phyloP scores from a whole-genome alignment of 192 early-diverging fungal genomes.

The Hyaloraphidium curvatum region DNA sequence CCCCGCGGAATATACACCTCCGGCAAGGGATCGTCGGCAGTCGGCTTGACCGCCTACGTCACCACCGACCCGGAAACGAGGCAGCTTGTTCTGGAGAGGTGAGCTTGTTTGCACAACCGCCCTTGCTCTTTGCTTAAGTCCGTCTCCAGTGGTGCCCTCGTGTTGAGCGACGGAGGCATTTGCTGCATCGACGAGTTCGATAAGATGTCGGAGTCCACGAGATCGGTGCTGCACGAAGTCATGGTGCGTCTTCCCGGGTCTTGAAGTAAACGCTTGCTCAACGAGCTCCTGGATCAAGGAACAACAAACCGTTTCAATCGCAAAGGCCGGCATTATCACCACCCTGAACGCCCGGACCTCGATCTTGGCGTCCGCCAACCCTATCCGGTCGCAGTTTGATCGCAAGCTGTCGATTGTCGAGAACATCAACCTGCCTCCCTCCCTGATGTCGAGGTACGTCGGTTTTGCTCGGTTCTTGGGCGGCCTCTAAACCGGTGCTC shows the following conservation, averaged over 20 bases:
- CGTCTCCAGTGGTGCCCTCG: conserved; percentile 61
- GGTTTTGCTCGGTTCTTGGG: conserved; percentile 4
- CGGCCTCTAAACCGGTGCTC: background rate
- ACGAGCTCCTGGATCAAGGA: conserved; percentile 26
- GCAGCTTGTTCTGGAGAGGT: conserved; percentile 87
- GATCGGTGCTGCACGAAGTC: conserved; percentile 91
- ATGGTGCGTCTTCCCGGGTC: conserved; percentile 35
- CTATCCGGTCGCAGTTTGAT: conserved; percentile 78
- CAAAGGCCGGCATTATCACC: conserved; percentile 97
- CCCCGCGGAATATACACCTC: conserved; percentile 93
- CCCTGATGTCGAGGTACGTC: conserved; percentile 73
- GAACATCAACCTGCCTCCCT: conserved; percentile 80
- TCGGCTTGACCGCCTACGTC: conserved; percentile 89
- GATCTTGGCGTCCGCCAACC: conserved; percentile 86
- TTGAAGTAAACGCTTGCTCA: conserved; percentile 5
- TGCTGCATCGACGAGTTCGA: conserved; percentile 99
- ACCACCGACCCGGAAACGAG: conserved; percentile 88
- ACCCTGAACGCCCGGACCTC: conserved; percentile 93
- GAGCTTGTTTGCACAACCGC: background rate
- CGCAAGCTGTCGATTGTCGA: conserved; percentile 57
- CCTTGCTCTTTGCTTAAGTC: background rate
- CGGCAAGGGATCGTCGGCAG: conserved; percentile 89
- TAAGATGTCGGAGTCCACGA: conserved; percentile 89
- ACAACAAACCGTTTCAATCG: conserved; percentile 94
- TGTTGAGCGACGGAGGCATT: conserved; percentile 84